These are phyloP conservation scores for Sphaerobolus stellatus DNA, from an alignment of 1,284 basidiomycete species.

Conservation along the genomic window DNA sequence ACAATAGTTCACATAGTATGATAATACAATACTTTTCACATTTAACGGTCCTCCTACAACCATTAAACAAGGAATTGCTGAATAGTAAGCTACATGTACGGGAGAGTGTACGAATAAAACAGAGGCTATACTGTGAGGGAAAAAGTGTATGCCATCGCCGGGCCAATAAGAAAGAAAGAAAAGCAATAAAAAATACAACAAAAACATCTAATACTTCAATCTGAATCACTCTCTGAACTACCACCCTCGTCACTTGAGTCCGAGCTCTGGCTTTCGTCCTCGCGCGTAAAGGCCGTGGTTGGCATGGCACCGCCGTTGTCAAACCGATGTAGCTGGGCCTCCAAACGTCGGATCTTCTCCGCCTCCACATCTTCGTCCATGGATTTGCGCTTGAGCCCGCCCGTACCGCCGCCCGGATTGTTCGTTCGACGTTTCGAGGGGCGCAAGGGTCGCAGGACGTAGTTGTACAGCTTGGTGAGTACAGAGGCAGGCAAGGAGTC, in stretches of 20 bases:
- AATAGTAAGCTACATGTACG: neutral
- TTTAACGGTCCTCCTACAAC: neutral
- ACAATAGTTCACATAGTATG: neutral
- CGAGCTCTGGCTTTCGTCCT: slow-evolving; percentile 55
- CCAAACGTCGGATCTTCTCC: slow-evolving; percentile 85
- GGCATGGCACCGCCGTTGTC: slow-evolving; percentile 49
- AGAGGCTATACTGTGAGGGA: neutral
- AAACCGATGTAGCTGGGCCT: slow-evolving; percentile 77
- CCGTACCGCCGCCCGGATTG: slow-evolving; percentile 78
- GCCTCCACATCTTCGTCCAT: slow-evolving; percentile 89
- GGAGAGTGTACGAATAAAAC: no score
- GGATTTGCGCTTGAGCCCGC: slow-evolving; percentile 85
- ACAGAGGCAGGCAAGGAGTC: slow-evolving; percentile 83
- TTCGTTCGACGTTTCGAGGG: slow-evolving; percentile 64
- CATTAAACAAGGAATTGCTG: neutral
- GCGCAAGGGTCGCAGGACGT: slow-evolving; percentile 77
- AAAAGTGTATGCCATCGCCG: neutral
- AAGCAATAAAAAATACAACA: slow-evolving; percentile 11
- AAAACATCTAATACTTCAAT: slow-evolving; percentile 43
- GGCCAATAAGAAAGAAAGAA: slow-evolving; percentile 1
- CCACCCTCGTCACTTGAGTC: slow-evolving; percentile 73
- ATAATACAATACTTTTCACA: neutral
- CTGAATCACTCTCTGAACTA: slow-evolving; percentile 79
- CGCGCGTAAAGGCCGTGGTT: slow-evolving; percentile 33
- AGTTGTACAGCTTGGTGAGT: slow-evolving; percentile 90